A percentile compares a stretch with the other conserved stretches of the same genome.
Conservation (phyloP, 148 eudicot genomes). For the Polygonum aviculare region DNA sequence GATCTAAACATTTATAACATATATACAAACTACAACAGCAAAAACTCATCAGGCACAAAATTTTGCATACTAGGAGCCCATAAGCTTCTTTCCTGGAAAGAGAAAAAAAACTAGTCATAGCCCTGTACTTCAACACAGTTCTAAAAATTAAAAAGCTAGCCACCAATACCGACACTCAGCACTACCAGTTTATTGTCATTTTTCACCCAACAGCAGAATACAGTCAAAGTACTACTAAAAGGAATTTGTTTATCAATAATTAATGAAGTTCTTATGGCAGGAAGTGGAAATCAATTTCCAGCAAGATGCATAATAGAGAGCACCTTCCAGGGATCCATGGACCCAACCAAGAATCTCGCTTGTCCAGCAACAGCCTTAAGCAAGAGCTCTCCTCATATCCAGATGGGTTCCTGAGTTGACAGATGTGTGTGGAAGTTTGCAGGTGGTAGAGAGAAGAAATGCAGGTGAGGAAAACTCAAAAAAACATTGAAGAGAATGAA, state of each 20-base stretch:
- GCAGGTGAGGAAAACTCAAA: not conserved
- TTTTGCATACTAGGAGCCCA: not conserved
- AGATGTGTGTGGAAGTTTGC: not conserved
- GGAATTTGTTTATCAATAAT: not conserved
- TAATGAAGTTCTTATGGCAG: not conserved
- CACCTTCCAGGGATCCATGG: constrained; percentile 99
- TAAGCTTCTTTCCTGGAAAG: not conserved
- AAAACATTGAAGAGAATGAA: not conserved
- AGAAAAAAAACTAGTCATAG: not conserved
- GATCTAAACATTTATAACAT: not conserved
- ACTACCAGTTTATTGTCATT: not conserved
- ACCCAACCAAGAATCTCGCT: constrained; percentile 97
- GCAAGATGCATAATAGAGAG: not conserved
- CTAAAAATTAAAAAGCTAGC: not conserved
- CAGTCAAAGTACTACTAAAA: not conserved
- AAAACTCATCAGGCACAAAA: not conserved
- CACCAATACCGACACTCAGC: not conserved
- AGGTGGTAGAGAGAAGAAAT: not conserved
- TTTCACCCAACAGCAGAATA: not conserved
- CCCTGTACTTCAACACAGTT: not conserved
- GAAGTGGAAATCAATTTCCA: not conserved
- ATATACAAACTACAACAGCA: not conserved
- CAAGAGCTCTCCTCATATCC: constrained; percentile 91
- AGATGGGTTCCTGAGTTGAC: constrained; percentile 59
- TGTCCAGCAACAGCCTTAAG: constrained; percentile 83